Evolutionary conservation across 164 flowering plant genomes (phyloP).

Genomic region (Vitis riparia): DNA sequence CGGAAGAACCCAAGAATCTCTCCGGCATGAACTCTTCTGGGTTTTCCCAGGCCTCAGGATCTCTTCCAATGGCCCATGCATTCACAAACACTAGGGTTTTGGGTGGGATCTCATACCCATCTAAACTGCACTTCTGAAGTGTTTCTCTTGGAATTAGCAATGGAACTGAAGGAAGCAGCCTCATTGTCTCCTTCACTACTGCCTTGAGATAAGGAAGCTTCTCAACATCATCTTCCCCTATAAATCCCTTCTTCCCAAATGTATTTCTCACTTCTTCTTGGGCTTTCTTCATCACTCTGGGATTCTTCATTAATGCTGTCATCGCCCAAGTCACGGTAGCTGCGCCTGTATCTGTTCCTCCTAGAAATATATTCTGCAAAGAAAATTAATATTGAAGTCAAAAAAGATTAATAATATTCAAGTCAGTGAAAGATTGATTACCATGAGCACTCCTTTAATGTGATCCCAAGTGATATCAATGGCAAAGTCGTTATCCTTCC

Average conservation of each 20-base stretch:
- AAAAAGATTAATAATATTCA: no score
- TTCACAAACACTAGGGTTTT: constrained; percentile 34
- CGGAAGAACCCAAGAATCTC: constrained; percentile 24
- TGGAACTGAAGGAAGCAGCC: constrained; percentile 31
- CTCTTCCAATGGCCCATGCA: constrained; percentile 37
- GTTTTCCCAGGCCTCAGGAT: constrained; percentile 34
- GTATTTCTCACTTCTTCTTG: constrained; percentile 22
- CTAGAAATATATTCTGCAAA: neutral
- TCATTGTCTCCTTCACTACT: constrained; percentile 33
- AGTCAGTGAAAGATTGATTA: neutral
- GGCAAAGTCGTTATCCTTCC: neutral
- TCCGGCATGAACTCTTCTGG: constrained; percentile 34
- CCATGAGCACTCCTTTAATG: constrained; percentile 25
- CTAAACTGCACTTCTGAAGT: constrained; percentile 15
- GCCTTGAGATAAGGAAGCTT: constrained; percentile 30
- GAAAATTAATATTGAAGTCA: no score
- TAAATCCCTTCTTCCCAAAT: constrained; percentile 1
- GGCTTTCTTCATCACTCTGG: constrained; percentile 15
- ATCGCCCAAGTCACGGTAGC: no score
- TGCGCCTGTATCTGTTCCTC: no score
- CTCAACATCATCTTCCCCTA: constrained; percentile 21
- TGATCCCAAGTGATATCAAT: constrained; percentile 18
- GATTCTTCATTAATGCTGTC: constrained; percentile 22
- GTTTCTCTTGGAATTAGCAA: constrained; percentile 31
- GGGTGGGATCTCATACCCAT: constrained; percentile 31